These are phyloP conservation scores for Hydnum rufescens DNA, from an alignment of 768 basidiomycete species.

Conservation along the genomic window DNA sequence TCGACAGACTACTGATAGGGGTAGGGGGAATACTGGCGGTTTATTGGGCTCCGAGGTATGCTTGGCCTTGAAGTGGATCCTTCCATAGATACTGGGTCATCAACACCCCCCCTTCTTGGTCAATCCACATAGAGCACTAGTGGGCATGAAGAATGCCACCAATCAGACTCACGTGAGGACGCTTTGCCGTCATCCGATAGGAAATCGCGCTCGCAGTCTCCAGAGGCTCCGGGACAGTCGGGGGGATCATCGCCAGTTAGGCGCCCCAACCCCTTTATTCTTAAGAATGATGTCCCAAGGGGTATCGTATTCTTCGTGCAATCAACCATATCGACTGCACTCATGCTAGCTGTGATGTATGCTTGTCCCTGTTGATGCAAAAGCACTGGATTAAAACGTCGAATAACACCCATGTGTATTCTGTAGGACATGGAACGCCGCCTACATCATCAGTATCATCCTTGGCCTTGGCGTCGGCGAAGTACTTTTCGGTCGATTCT, in stretches of 20 bases:
- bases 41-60: conserved; percentile 41
- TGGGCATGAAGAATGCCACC: not conserved
- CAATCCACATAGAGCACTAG: not conserved
- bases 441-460: conserved; percentile 54
- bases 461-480: conserved; percentile 59
- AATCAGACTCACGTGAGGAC: too few species aligned
- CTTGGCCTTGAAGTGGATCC: not conserved
- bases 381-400: not conserved
- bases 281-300: conserved; percentile 49
- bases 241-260: too few species aligned
- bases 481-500: conserved; percentile 46
- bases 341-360: conserved; percentile 75
- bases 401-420: conserved; percentile 12
- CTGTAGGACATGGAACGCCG: conserved; percentile 67
- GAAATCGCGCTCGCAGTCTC: not conserved
- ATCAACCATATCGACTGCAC: conserved; percentile 36
- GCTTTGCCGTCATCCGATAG: not conserved
- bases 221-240: not conserved
- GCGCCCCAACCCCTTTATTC: conserved; percentile 38
- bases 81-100: not conserved
- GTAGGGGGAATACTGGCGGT: conserved; percentile 32
- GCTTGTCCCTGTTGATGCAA: conserved; percentile 13
- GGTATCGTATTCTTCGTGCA: conserved; percentile 47
- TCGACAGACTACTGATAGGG: conserved; percentile 51
- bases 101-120: not conserved